Conservation (phyloP, 1,139 yeast genomes). For the Magnusiomyces magnusii region DNA sequence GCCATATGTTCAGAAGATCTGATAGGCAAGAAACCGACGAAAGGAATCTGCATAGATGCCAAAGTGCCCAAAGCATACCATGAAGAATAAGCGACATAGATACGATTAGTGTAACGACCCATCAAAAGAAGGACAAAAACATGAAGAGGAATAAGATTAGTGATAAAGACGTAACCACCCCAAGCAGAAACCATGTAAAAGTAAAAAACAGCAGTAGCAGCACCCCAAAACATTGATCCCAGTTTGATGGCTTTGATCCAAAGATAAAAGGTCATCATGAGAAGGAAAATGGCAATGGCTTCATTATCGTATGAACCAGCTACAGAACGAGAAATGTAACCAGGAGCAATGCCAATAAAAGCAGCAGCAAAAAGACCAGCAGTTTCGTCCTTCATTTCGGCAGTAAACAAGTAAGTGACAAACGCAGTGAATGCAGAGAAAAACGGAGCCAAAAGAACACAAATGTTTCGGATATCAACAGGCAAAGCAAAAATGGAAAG, state of each 20-base stretch:
- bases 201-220: conserved; percentile 79
- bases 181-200: conserved; percentile 99
- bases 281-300: conserved; percentile 93
- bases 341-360: conserved; percentile 97
- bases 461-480: conserved; percentile 87
- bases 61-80: conserved; percentile 97
- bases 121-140: conserved; percentile 81
- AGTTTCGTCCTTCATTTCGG: conserved; percentile 81
- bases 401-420: conserved; percentile 83
- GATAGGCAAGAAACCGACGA: conserved; percentile 95
- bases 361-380: conserved; percentile 92
- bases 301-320: conserved; percentile 99
- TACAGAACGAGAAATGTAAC: conserved; percentile 95
- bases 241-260: conserved; percentile 93
- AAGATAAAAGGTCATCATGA: conserved; percentile 91
- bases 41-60: conserved; percentile 98
- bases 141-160: conserved; percentile 94
- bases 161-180: conserved; percentile 99
- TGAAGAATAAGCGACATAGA: conserved; percentile 88
- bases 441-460: conserved; percentile 95
- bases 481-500: conserved; percentile 65
- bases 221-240: conserved; percentile 82
- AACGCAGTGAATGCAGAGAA: conserved; percentile 91
- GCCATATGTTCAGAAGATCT: conserved; percentile 99
- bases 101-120: conserved; percentile 84